Conservation (phyloP, 2,329 filamentous ascomycete species). For the Ophiostoma perfectum region DNA sequence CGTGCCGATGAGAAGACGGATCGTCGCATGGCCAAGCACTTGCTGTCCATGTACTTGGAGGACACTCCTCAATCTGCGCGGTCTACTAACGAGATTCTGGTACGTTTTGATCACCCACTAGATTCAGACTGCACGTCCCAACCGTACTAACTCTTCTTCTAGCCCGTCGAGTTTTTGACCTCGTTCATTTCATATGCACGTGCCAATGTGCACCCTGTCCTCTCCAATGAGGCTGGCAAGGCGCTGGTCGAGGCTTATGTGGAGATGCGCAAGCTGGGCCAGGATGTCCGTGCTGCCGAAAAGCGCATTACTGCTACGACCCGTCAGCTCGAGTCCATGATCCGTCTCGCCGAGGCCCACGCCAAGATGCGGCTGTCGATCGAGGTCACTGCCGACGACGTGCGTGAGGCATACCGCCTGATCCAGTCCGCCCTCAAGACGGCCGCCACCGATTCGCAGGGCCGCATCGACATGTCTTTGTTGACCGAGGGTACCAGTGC, state of each 20-base stretch:
- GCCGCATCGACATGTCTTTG: constrained; percentile 93
- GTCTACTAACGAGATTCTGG: constrained; percentile 66
- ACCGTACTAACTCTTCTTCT: background rate
- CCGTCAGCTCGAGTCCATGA: constrained; percentile 95
- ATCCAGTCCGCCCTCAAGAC: constrained; percentile 95
- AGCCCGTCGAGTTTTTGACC: constrained; percentile 87
- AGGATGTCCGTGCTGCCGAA: constrained; percentile 79
- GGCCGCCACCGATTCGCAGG: constrained; percentile 87
- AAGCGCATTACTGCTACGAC: constrained; percentile 97
- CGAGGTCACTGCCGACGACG: constrained; percentile 73
- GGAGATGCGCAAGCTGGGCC: constrained; percentile 88
- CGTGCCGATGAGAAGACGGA: constrained; percentile 87
- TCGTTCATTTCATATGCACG: constrained; percentile 96
- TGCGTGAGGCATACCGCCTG: constrained; percentile 82
- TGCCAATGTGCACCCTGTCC: constrained; percentile 72
- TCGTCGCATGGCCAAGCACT: constrained; percentile 80
- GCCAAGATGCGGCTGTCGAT: constrained; percentile 89
- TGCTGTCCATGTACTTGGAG: constrained; percentile 94
- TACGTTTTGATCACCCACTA: background rate
- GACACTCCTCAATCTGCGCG: constrained; percentile 82
- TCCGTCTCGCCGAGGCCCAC: constrained; percentile 90
- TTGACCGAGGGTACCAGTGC: constrained; percentile 91
- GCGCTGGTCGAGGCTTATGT: constrained; percentile 86
- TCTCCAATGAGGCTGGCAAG: constrained; percentile 73
- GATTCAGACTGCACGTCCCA: background rate